Percentiles rank a stretch among this genome's conserved stretches.
phyloP scores from a whole-genome alignment of 2,329 filamentous ascomycete genomes.

The Clathrospora elynae region DNA sequence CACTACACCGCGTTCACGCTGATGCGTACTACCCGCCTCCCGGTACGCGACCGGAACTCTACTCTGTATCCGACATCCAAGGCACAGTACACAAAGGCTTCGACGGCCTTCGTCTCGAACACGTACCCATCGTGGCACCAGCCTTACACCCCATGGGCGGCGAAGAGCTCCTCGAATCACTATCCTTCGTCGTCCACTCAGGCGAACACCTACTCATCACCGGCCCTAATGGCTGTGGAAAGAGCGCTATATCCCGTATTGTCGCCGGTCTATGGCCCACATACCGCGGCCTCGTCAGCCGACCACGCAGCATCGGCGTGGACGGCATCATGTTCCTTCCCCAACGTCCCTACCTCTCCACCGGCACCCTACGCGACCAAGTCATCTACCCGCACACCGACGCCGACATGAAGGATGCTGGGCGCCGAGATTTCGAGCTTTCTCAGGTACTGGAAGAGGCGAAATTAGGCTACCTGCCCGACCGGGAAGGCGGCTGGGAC shows the following conservation, averaged over 20 bases:
- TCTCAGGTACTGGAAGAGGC: constrained; percentile 80
- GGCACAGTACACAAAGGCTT: constrained; percentile 94
- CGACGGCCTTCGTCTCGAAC: constrained; percentile 89
- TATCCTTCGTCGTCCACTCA: constrained; percentile 86
- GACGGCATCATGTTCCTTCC: constrained; percentile 99
- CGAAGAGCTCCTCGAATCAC: constrained; percentile 84
- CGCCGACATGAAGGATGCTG: constrained; percentile 85
- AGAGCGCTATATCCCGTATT: constrained; percentile 84
- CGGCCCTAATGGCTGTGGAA: constrained; percentile 92
- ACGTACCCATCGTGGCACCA: constrained; percentile 91
- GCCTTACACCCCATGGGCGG: constrained; percentile 86
- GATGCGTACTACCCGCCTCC: constrained; percentile 77
- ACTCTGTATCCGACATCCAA: constrained; percentile 87
- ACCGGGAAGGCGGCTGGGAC: constrained; percentile 95
- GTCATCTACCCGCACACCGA: constrained; percentile 97
- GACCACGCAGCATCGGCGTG: constrained; percentile 76
- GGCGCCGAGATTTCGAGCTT: constrained; percentile 78
- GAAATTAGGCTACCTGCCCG: constrained; percentile 83
- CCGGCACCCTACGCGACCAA: constrained; percentile 92
- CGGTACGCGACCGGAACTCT: constrained; percentile 75
- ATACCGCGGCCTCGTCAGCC: constrained; percentile 88
- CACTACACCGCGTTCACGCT: constrained; percentile 90
- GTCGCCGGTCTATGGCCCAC: constrained; percentile 94
- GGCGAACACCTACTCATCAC: constrained; percentile 95
- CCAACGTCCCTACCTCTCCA: constrained; percentile 88